Conservation (phyloP, 2,329 filamentous ascomycete species). For the Corynespora cassiicola region DNA sequence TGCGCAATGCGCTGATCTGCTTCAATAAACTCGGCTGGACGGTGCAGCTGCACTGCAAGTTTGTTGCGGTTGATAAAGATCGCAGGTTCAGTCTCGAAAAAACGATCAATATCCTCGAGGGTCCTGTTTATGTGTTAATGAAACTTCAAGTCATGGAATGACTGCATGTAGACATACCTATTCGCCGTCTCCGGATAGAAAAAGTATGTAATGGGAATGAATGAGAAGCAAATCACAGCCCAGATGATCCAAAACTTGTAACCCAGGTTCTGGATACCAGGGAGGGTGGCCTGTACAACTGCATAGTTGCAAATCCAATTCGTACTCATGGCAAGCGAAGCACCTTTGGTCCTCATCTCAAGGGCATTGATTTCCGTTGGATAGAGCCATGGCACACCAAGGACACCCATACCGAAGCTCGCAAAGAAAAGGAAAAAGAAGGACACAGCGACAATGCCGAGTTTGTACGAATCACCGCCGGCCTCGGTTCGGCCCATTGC, state of each 20-base stretch:
- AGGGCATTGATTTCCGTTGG: constrained; percentile 43
- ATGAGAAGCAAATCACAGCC: constrained; percentile 60
- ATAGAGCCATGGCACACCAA: constrained; percentile 44
- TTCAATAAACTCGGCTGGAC: constrained; percentile 57
- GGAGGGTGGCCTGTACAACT: constrained; percentile 41
- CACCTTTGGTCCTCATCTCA: constrained; percentile 44
- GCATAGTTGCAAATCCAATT: constrained; percentile 44
- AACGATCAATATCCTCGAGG: constrained; percentile 58
- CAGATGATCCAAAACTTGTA: constrained; percentile 64
- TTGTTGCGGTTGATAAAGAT: constrained; percentile 58
- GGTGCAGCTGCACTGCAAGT: constrained; percentile 53
- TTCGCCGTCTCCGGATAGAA: constrained; percentile 61
- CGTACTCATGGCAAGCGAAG: constrained; percentile 38
- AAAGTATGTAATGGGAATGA: constrained; percentile 59
- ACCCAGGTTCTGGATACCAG: constrained; percentile 50
- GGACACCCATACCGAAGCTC: constrained; percentile 43
- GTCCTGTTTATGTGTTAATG: constrained; percentile 24
- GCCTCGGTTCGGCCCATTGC: constrained; percentile 49
- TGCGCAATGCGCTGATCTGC: constrained; percentile 49
- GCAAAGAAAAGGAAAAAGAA: constrained; percentile 49
- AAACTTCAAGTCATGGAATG: neutral
- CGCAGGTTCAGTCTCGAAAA: constrained; percentile 42
- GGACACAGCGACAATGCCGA: constrained; percentile 56
- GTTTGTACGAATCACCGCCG: constrained; percentile 51
- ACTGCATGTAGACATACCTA: constrained; percentile 9